Percentiles rank a stretch among this genome's conserved stretches.
phyloP scores from a whole-genome alignment of 116 monocot species.

The Cymodocea nodosa region DNA sequence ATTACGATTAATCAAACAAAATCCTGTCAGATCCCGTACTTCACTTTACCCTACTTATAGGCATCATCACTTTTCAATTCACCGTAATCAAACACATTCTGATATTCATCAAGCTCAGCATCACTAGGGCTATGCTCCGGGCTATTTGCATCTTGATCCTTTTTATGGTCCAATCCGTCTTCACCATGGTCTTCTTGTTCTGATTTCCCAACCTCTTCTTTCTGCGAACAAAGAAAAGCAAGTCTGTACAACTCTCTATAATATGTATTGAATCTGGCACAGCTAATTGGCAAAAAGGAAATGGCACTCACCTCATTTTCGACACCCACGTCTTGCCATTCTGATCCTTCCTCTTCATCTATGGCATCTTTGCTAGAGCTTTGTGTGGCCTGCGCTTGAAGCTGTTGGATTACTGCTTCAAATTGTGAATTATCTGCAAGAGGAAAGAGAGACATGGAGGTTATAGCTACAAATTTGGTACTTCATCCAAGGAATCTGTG shows the following conservation, averaged over 20 bases:
- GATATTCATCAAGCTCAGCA: neutral
- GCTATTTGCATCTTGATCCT: neutral
- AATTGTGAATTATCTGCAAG: conserved; percentile 20
- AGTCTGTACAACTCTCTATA: neutral
- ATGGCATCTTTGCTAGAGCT: neutral
- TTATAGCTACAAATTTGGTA: neutral
- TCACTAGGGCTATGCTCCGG: neutral
- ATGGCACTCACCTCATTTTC: conserved; percentile 7
- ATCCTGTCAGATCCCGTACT: neutral
- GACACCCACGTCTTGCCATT: neutral
- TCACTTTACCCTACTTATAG: neutral
- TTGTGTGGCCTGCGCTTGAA: conserved; percentile 11
- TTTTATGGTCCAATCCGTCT: neutral
- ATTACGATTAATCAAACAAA: too few relatives aligned
- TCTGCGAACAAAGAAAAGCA: neutral
- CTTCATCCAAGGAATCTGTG: too few relatives aligned
- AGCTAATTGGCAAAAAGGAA: neutral
- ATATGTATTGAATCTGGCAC: neutral
- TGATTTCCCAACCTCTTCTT: conserved; percentile 1
- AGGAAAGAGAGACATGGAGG: neutral
- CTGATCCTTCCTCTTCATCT: neutral
- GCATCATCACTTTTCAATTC: neutral
- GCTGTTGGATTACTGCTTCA: conserved; percentile 15
- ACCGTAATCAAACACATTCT: neutral
- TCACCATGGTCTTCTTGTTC: neutral